Evolutionary conservation across 2,329 filamentous ascomycete species (phyloP), one percentile per base, ranked within the genome.

Genomic region (Teratosphaeria pseudoeucalypti): DNA sequence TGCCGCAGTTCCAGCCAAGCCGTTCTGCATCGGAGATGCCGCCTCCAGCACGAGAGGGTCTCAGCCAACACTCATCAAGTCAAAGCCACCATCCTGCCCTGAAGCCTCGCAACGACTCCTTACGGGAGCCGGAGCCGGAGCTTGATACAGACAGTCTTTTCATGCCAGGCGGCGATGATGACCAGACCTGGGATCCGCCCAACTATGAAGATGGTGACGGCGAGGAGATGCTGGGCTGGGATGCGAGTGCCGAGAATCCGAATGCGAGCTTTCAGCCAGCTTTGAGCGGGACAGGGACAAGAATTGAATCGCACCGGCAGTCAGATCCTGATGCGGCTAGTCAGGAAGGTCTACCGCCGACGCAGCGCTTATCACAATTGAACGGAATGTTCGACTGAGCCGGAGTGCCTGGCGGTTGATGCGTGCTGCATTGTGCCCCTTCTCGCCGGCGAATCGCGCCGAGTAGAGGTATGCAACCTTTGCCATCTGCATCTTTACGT

Each of bases 361-460:
- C 89, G 2, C 89, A 92, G 70, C 82, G 83, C 58, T 76, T 91
- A 34, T 88, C 87, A 23, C 83, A 92, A 68, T 85, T 87, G 61
- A 75, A 71, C 57, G 73, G 72, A 10, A 69, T 75, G 66, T 75
- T 75, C 60, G 73, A 75, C 63, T 74, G 67, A 72, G 58, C 32
- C 23, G 2, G 52, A 27, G 9, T 23, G 52, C 11, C 16, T 43
- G 37, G 37, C 37, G 3, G 14, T 39, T 11, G 29, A 7, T 32
- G 29, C 29, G 29, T 32, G 29, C 29, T 32, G 29, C 29, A 32
- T 32, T 32, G 29, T 7, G 5, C 29, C 29, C 29, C 29, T 39
- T 11, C 37, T 39, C 37, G 37, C 37, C 37, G 29, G 16, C 37
- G 37, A 39, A 12, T 2, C 37, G 10, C 37, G 37, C 6, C 37